Evolutionary conservation across 345 rosid genomes (phyloP).

Genomic region (Populus nigra): DNA sequence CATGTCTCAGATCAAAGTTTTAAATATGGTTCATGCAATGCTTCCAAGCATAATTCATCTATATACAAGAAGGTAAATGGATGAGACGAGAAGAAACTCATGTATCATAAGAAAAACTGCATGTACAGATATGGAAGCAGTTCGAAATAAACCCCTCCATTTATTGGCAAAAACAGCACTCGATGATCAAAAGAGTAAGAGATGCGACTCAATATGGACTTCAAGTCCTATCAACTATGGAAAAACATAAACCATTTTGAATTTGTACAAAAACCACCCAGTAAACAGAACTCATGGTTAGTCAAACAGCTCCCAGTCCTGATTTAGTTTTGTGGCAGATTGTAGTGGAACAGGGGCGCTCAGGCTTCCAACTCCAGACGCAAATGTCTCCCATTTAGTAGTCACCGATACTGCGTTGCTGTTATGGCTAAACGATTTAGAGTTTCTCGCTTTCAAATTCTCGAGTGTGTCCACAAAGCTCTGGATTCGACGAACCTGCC

Average conservation of each 20-base stretch:
- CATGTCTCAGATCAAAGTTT: background rate
- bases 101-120: background rate
- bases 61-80: background rate
- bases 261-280: background rate
- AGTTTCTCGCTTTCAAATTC: constrained; percentile 39
- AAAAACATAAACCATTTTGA: background rate
- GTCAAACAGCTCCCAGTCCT: constrained; percentile 49
- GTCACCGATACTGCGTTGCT: constrained; percentile 26
- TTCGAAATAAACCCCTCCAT: background rate
- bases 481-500: constrained; percentile 43
- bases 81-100: background rate
- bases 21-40: background rate
- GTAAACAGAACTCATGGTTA: background rate
- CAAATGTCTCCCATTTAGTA: constrained; percentile 36
- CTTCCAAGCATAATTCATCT: background rate
- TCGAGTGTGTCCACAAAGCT: constrained; percentile 41
- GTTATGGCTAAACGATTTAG: constrained; percentile 16
- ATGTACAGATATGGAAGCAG: background rate
- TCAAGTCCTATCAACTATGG: no score
- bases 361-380: constrained; percentile 34
- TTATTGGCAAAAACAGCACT: constrained; percentile 1
- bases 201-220: background rate
- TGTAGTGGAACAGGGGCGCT: constrained; percentile 23
- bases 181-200: background rate
- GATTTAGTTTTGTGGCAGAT: constrained; percentile 39